Percentiles rank a stretch among this genome's conserved stretches.
phyloP scores from a whole-genome alignment of 2,329 filamentous ascomycete species.

The Xylariomycetidae sp. region DNA sequence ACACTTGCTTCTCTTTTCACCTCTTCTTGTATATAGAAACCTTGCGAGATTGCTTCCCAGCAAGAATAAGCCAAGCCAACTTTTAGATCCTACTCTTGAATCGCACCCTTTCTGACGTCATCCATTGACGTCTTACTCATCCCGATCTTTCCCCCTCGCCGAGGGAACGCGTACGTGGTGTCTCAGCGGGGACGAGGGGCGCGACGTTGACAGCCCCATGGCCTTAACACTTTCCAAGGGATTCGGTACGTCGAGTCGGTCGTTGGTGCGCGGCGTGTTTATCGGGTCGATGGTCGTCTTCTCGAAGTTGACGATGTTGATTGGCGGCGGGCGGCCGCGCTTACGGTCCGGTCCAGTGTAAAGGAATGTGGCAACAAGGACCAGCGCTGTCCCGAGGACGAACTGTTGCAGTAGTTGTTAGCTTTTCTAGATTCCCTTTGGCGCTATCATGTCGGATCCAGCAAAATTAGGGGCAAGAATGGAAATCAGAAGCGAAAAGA shows the following conservation, averaged over 20 bases:
- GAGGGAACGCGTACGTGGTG: conserved; percentile 23
- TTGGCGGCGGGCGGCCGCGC: conserved; percentile 57
- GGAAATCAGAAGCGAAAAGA: too few relatives aligned
- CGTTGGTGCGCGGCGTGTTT: conserved; percentile 23
- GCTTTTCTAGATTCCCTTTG: too few relatives aligned
- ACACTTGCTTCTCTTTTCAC: too few relatives aligned
- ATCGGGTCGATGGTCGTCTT: conserved; percentile 59
- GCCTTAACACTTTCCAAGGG: conserved; percentile 21
- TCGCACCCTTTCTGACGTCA: too few relatives aligned
- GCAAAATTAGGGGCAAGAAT: too few relatives aligned
- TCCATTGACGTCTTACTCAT: conserved; percentile 25
- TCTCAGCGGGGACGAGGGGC: conserved; percentile 26
- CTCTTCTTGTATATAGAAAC: too few relatives aligned
- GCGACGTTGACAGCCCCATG: conserved; percentile 28
- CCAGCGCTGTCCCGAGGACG: conserved; percentile 70
- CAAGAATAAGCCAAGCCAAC: too few relatives aligned
- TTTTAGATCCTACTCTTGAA: too few relatives aligned
- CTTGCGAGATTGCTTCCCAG: too few relatives aligned
- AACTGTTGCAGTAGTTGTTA: too few relatives aligned
- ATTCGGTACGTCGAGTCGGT: conserved; percentile 26
- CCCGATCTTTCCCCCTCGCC: conserved; percentile 22
- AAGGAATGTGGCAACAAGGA: conserved; percentile 78
- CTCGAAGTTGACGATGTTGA: conserved; percentile 70
- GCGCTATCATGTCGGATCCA: too few relatives aligned
- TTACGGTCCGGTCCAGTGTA: conserved; percentile 67